phyloP scores from a whole-genome alignment of 106 monocot genomes.

The Hemerocallis citrina region DNA sequence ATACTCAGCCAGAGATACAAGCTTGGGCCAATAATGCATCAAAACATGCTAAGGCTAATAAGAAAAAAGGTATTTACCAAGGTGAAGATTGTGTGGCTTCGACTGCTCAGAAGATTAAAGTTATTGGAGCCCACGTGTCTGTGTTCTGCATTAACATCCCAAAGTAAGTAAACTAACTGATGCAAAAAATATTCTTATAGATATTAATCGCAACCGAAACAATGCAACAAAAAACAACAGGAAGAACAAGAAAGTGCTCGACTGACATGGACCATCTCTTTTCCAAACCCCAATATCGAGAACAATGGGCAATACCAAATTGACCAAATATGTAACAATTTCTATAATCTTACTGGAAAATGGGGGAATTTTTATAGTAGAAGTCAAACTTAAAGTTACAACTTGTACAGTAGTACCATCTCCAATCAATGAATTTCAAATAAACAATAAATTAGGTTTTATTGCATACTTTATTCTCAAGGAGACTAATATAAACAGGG shows the following conservation, averaged over 20 bases:
- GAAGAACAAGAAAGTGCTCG: background rate
- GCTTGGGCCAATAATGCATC: background rate
- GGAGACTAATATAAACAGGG: no score
- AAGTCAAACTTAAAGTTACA: no score
- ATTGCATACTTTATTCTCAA: no score
- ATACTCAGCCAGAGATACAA: background rate
- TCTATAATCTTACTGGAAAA: no score
- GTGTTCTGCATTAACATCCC: slow-evolving; percentile 60
- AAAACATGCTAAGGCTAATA: slow-evolving; percentile 9
- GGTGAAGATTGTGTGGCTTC: slow-evolving; percentile 95
- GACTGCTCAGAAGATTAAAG: slow-evolving; percentile 88
- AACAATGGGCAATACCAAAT: background rate
- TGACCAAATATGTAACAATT: background rate
- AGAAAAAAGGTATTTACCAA: slow-evolving; percentile 49
- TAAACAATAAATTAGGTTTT: no score
- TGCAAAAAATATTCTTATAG: background rate
- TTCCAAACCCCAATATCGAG: no score
- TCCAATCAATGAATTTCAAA: no score
- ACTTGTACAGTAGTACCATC: no score
- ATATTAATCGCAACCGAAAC: background rate
- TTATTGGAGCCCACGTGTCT: slow-evolving; percentile 98
- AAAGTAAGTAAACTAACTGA: background rate
- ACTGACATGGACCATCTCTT: background rate
- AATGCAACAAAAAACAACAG: background rate
- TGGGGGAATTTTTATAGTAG: no score